phyloP scores from a whole-genome alignment of 78 protist genomes.

The Chrysochromulina tobinii region DNA sequence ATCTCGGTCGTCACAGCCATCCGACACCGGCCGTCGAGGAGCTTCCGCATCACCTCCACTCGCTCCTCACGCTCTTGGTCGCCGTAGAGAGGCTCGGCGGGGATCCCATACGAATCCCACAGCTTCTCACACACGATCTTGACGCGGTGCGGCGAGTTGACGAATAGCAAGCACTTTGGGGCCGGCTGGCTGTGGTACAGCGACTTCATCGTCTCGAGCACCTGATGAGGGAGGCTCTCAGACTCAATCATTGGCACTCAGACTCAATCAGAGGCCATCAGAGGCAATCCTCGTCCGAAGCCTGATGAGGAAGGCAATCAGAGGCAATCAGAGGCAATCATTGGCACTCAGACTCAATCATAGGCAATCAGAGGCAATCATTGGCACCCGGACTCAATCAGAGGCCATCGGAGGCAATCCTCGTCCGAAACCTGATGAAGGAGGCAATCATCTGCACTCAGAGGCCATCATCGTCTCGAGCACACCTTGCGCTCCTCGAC shows the following conservation, averaged over 20 bases:
- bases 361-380: too few relatives aligned
- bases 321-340: too few relatives aligned
- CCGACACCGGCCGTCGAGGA: neutral
- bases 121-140: neutral
- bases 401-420: too few relatives aligned
- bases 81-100: neutral
- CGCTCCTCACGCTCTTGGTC: slow-evolving; percentile 1
- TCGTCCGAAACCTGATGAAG: too few relatives aligned
- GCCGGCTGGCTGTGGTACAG: neutral
- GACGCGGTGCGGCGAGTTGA: slow-evolving; percentile 4
- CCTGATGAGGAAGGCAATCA: too few relatives aligned
- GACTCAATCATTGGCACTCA: too few relatives aligned
- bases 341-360: too few relatives aligned
- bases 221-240: neutral
- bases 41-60: neutral
- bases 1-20: neutral
- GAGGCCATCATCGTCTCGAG: too few relatives aligned
- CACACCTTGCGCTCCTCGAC: neutral
- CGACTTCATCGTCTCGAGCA: neutral
- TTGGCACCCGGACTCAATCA: too few relatives aligned
- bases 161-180: neutral
- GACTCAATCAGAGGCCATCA: too few relatives aligned
- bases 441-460: too few relatives aligned
- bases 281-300: too few relatives aligned
- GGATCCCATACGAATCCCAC: neutral